Percentiles rank a stretch among this genome's conserved stretches.
These are phyloP conservation scores for Tricholoma flavovirens DNA, from an alignment of 768 basidiomycete genomes.

Conservation along the genomic window DNA sequence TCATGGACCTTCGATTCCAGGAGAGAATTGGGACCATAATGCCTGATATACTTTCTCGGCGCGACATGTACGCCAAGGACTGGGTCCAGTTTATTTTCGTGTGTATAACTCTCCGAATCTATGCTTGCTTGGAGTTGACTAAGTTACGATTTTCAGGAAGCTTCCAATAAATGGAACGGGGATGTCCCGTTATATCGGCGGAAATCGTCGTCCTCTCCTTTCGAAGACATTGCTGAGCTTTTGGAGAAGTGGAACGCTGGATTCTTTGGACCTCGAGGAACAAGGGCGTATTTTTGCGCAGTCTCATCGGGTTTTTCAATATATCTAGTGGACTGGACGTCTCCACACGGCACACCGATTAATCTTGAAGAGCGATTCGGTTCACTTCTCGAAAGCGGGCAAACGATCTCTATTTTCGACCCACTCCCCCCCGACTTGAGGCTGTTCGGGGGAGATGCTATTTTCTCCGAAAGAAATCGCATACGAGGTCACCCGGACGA, in stretches of 20 bases:
- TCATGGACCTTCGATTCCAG: slow-evolving; percentile 18
- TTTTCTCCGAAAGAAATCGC: slow-evolving; percentile 6
- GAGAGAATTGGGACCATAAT: slow-evolving; percentile 2
- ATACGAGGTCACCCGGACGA: slow-evolving; percentile 9
- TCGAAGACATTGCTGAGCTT: slow-evolving; percentile 15
- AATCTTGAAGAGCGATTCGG: slow-evolving; percentile 18
- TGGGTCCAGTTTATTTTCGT: slow-evolving; percentile 18
- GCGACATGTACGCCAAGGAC: slow-evolving; percentile 9
- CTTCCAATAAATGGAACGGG: slow-evolving; percentile 12
- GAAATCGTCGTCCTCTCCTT: slow-evolving; percentile 7
- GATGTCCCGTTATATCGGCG: not conserved
- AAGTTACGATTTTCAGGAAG: slow-evolving; percentile 12
- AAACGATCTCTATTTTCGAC: slow-evolving; percentile 19
- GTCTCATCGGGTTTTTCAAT: slow-evolving; percentile 12
- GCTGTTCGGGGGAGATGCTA: slow-evolving; percentile 7
- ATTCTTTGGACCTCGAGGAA: slow-evolving; percentile 12
- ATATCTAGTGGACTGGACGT: slow-evolving; percentile 18
- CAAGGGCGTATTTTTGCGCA: slow-evolving; percentile 11
- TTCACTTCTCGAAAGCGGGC: slow-evolving; percentile 13
- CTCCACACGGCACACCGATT: not conserved
- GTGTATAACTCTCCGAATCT: slow-evolving; percentile 2
- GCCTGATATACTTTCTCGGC: slow-evolving; percentile 10
- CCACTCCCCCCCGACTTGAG: slow-evolving; percentile 2
- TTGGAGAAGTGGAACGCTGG: slow-evolving; percentile 15
- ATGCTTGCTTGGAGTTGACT: not conserved